Evolutionary conservation across 495 filamentous ascomycete species (phyloP).

Genomic region (Talaromyces trachyspermus): DNA sequence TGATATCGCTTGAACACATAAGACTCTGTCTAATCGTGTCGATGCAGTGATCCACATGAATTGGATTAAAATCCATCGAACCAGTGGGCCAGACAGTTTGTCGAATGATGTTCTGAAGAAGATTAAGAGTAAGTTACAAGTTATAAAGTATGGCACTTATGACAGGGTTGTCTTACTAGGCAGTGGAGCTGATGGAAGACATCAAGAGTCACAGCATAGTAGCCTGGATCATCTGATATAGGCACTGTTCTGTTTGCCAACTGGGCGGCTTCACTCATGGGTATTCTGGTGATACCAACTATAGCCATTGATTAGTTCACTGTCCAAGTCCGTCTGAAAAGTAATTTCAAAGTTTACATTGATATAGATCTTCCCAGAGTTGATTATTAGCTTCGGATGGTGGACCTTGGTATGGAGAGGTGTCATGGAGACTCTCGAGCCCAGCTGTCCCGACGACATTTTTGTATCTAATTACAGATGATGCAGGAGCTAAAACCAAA

Average conservation of each 20-base stretch:
- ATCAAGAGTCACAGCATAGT: slow-evolving; percentile 16
- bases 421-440: no score
- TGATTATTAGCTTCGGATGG: no score
- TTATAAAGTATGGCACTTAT: neutral
- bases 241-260: slow-evolving; percentile 13
- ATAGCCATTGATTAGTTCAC: no score
- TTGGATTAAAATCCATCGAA: slow-evolving; percentile 1
- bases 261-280: slow-evolving; percentile 12
- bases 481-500: no score
- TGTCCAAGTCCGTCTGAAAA: no score
- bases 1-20: slow-evolving; percentile 15
- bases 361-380: no score
- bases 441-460: no score
- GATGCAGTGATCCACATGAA: slow-evolving; percentile 19
- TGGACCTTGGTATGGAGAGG: no score
- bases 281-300: slow-evolving; percentile 15
- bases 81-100: slow-evolving; percentile 5
- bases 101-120: slow-evolving; percentile 6
- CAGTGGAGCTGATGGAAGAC: slow-evolving; percentile 25
- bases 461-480: no score
- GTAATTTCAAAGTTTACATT: no score
- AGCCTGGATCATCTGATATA: slow-evolving; percentile 9
- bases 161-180: slow-evolving; percentile 10
- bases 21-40: slow-evolving; percentile 18
- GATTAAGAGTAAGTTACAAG: neutral